phyloP scores from a whole-genome alignment of 75 land plant species.

The Selaginella tamariscina region DNA sequence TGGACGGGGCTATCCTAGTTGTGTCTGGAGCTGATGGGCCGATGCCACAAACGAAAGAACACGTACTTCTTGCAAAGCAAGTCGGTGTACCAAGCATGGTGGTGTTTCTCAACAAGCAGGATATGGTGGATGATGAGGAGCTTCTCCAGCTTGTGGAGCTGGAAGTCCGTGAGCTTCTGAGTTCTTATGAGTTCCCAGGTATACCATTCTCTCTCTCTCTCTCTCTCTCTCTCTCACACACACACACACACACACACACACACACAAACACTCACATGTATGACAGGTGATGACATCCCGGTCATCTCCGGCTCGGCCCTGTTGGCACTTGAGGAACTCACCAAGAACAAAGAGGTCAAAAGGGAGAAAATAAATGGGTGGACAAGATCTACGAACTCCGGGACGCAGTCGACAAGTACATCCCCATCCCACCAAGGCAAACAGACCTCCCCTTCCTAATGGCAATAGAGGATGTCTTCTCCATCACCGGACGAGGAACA shows the following conservation, averaged over 20 bases:
- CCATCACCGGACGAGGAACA: constrained; percentile 95
- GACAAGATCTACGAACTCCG: constrained; percentile 79
- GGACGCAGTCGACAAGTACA: constrained; percentile 77
- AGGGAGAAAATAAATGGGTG: constrained; percentile 76
- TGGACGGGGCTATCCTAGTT: constrained; percentile 95
- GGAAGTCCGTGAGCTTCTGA: constrained; percentile 76
- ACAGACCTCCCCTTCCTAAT: constrained; percentile 74
- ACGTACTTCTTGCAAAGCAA: constrained; percentile 86
- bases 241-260: too few relatives aligned
- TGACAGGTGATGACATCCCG: constrained; percentile 91
- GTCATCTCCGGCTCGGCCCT: constrained; percentile 80
- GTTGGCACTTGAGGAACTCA: constrained; percentile 65
- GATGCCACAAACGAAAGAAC: constrained; percentile 98
- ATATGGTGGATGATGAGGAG: constrained; percentile 21
- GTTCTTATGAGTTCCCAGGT: constrained; percentile 86
- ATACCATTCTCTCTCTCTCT: too few relatives aligned
- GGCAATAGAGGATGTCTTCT: constrained; percentile 88
- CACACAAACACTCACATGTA: too few relatives aligned
- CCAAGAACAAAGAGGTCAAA: constrained; percentile 47
- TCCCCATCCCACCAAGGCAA: constrained; percentile 71
- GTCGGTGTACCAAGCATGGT: constrained; percentile 95
- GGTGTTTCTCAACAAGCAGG: constrained; percentile 73
- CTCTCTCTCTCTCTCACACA: too few relatives aligned
- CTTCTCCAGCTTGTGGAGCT: constrained; percentile 61
- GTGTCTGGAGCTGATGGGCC: constrained; percentile 87